Evolutionary conservation across 495 filamentous ascomycete genomes (phyloP), one percentile per base, ranked within the genome.

Genomic region (Lindgomyces ingoldianus): DNA sequence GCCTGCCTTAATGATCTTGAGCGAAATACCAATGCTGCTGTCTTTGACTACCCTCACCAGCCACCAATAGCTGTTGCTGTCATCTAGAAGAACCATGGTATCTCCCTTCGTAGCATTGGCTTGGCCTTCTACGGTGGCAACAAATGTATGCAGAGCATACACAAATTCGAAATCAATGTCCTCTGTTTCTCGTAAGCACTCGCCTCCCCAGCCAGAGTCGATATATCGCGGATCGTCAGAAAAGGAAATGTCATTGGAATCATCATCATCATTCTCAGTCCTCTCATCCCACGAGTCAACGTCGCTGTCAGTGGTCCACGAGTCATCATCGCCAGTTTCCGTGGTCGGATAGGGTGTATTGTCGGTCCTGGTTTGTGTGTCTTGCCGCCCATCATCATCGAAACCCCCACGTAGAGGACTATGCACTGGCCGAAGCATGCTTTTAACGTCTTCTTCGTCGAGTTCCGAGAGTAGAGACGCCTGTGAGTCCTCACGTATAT

Each of bases 1-100:
- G 26, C 22, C 21, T 27, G 10, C 27, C 27, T 18, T 12, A 27
- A 27, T 10, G 3, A 21, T 1, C 24, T 14, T n/a, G n/a, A n/a
- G n/a, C 39, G 21, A 26, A 27, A 22, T 80, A 96, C 93, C 94
- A 75, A 98, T 98, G 72, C 91, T 97, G 72, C 87, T 91, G 75
- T 98, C 95, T 76, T 97, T 96, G 12, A 96, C 92, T 19, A 99
- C 91, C 54, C 93, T 83, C 14, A 99, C 94, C 41, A 99, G 84
- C 94, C 94, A 99, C 94, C 94, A 99, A 74, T 99, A 99, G 75
- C 92, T 96, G 79, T 99, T 99, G 74, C 91, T 96, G 70, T 99
- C 94, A 74, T 98, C 94, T n/a, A 99, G 83, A 42, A 99, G 85
- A n/a, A 97, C 92, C 94, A 99, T 99, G 16, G 93, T 97, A 71